These are phyloP conservation scores for Wallemia ichthyophaga DNA, from an alignment of 1,284 basidiomycete species.

Conservation along the genomic window DNA sequence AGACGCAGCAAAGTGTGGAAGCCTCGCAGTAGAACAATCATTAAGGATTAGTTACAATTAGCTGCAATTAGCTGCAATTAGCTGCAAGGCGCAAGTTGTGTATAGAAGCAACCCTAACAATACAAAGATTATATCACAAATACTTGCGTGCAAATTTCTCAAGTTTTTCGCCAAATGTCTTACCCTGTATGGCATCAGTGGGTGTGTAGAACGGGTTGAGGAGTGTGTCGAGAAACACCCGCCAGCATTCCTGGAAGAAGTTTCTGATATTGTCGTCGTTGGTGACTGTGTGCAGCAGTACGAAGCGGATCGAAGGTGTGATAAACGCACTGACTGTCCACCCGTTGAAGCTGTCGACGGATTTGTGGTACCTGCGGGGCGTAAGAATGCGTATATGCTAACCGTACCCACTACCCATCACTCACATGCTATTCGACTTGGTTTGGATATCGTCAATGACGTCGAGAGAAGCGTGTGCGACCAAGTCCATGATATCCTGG, in stretches of 20 bases:
- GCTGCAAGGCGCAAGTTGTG: too few relatives aligned
- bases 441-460: slow-evolving; percentile 68
- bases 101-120: too few relatives aligned
- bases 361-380: slow-evolving; percentile 48
- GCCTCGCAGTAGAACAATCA: not conserved
- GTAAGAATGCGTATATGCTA: not conserved
- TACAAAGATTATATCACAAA: not conserved
- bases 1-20: not conserved
- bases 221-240: slow-evolving; percentile 37
- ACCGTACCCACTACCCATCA: slow-evolving; percentile 3
- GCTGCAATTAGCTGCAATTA: too few relatives aligned
- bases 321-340: slow-evolving; percentile 86
- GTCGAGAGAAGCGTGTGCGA: slow-evolving; percentile 73
- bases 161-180: not conserved
- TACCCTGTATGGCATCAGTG: not conserved
- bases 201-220: not conserved
- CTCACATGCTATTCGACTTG: slow-evolving; percentile 55
- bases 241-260: slow-evolving; percentile 83
- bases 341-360: slow-evolving; percentile 82
- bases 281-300: slow-evolving; percentile 67
- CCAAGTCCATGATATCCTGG: slow-evolving; percentile 69
- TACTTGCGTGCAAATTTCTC: not conserved
- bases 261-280: slow-evolving; percentile 77
- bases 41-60: too few relatives aligned
- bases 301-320: slow-evolving; percentile 68